These are phyloP conservation scores for Heritiera fomes DNA, from an alignment of 345 rosid species.

Conservation along the genomic window DNA sequence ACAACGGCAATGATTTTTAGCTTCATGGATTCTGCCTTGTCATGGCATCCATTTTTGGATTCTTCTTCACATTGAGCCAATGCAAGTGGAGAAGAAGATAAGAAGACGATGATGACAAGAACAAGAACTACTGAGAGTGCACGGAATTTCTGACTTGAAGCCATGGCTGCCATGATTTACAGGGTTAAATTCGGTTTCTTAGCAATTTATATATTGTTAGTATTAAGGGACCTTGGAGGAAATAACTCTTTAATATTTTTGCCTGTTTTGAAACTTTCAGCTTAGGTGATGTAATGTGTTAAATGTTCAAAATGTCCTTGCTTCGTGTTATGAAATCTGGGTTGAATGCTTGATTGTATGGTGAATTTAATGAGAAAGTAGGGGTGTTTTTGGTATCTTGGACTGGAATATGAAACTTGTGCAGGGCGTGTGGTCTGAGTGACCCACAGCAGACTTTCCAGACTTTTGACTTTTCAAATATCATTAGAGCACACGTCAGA, in stretches of 20 bases:
- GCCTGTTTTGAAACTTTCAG: too few relatives aligned
- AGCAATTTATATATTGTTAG: too few relatives aligned
- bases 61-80: not conserved
- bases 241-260: too few relatives aligned
- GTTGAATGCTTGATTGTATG: not conserved
- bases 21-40: slow-evolving; percentile 13
- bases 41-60: not conserved
- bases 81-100: not conserved
- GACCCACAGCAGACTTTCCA: not conserved
- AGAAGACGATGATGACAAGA: not conserved
- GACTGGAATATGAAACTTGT: not conserved
- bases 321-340: too few relatives aligned
- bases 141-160: too few relatives aligned
- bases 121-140: not conserved
- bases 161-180: not conserved
- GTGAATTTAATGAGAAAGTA: not conserved
- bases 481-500: not conserved
- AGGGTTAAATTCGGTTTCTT: too few relatives aligned
- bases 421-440: not conserved
- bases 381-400: not conserved
- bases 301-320: not conserved
- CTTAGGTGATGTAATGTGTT: too few relatives aligned
- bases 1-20: slow-evolving; percentile 19
- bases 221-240: too few relatives aligned
- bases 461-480: not conserved